Evolutionary conservation across 768 basidiomycete genomes (phyloP), one percentile per base, ranked within the genome.

Genomic region (Macrolepiota fuliginosa): DNA sequence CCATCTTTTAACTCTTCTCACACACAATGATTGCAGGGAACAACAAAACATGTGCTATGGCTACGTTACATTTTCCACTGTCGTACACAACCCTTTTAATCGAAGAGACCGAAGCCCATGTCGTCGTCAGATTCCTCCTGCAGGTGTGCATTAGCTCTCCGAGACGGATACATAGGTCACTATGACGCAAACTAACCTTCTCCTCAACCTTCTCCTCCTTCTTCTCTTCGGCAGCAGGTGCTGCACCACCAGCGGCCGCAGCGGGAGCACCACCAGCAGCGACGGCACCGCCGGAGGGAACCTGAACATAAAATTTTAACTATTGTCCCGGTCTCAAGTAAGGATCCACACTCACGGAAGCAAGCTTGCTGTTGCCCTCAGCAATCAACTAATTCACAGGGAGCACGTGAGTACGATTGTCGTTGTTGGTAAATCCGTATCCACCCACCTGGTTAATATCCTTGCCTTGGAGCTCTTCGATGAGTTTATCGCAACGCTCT

Each of bases 91-190:
- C 46, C 65, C 39, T 65, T 32, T 82, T 88, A 97, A 83, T 97
- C 95, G 83, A 97, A 97, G 66, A 97, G 85, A 81, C 95, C 95
- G 78, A 98, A 98, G 82, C 95, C 94, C 94, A 97, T 97, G 80
- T 97, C 96, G 69, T 97, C 96, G 83, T 96, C 94, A 58, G 91
- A 93, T 75, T 96, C 93, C 79, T 93, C 91, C 90, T 94, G 73
- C 58, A 64, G 39, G 53, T 19, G 7, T 46, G 15, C 7, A 47
- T 64, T 17, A 69, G 62, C 53, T 52, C 61, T 49, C 53, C 37
- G 58, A 47, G 6, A 25, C 50, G 35, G 12, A 52, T 50, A 32
- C 29, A 32, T 32, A 36, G 13, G 9, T 10, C 35, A n/a, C 29
- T 50, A 61, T 36, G 24, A 24, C 39, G 24, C 40, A 63, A 35